A percentile compares a stretch with the other conserved stretches of the same genome.
These are phyloP conservation scores for Yueomyces sp. DNA, from an alignment of 805 yeast genomes.

Conservation along the genomic window DNA sequence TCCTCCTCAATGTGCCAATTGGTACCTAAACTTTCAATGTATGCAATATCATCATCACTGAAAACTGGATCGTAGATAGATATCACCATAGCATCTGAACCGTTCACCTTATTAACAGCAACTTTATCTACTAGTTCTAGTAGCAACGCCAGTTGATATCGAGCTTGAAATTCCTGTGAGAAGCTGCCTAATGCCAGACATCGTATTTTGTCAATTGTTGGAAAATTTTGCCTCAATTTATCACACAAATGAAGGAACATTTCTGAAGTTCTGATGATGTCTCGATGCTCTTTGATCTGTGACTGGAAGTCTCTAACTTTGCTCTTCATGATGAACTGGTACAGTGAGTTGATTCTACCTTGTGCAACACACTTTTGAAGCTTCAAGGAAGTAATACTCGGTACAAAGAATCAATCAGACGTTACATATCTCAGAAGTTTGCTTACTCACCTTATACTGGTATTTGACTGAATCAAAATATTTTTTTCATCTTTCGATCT, in stretches of 20 bases:
- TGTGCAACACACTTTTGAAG: no score
- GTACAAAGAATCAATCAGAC: no score
- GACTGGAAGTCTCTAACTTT: conserved; percentile 2
- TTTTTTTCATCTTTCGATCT: no score
- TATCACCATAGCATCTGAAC: conserved; percentile 13
- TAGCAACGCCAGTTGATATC: conserved; percentile 53
- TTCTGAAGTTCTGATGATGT: conserved; percentile 12
- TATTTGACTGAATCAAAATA: no score
- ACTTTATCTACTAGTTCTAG: conserved; percentile 25
- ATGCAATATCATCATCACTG: conserved; percentile 28
- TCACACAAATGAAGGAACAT: conserved; percentile 19
- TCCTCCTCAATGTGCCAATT: conserved; percentile 19
- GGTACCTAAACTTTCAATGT: conserved; percentile 19
- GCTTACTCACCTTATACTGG: no score
- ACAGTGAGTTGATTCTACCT: no score
- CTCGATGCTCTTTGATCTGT: conserved; percentile 8
- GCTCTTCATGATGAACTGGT: neutral
- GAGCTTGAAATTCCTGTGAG: conserved; percentile 40
- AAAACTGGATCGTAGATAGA: conserved; percentile 59
- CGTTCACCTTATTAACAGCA: neutral
- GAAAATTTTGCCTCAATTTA: conserved; percentile 5
- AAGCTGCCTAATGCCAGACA: conserved; percentile 69
- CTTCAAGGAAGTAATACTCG: no score
- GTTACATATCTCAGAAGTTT: no score
- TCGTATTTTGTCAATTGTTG: conserved; percentile 27